Evolutionary conservation across 2,329 filamentous ascomycete genomes (phyloP), one percentile per base, ranked within the genome.

Genomic region (Diaporthe caulivora): DNA sequence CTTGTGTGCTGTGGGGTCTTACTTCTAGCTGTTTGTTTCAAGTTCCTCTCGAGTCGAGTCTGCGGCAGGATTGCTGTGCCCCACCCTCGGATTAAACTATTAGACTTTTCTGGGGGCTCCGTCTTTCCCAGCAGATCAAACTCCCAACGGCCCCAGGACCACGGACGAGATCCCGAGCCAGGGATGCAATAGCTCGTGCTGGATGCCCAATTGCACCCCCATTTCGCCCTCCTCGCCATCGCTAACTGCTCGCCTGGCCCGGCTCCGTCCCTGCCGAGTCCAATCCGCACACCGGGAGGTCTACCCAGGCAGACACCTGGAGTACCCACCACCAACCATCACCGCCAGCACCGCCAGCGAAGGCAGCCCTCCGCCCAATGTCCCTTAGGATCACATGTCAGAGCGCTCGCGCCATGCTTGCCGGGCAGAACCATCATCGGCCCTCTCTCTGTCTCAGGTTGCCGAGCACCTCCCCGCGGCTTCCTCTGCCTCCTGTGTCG

Each of bases 351-450:
- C 24, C 24, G 9, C 58, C 58, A 31, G 42, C 31, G 24, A 26
- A 34, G 24, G 24, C 47, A 31, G 11, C 3, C 15, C 53, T 10
- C 24, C 15, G 54, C 15, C 24, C 29, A 49, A 74, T 74, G 73
- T 64, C 73, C 54, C 57, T 72, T 15, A 40, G 55, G 18, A 51
- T 72, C 73, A 74, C 73, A 72, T 70, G 74, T 37, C 58, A 70
- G 60, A 47, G 47, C 58, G 58, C 67, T 29, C 57, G 58, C 53
- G 60, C 71, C n/a, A 37, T 51, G 37, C 29, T 64, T 44, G 47
- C 47, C 24, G 62, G 70, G 49, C 60, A 53, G 11, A 47, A 53
- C 54, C 31, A 57, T n/a, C 71, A 51, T 17, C 71, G 57, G 26
- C 42, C 47, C 37, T 67, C 67, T 53, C 62, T 37, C 17, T 34